phyloP scores from a whole-genome alignment of 352 stramenopile genomes.

The Globisporangium sylvaticum region DNA sequence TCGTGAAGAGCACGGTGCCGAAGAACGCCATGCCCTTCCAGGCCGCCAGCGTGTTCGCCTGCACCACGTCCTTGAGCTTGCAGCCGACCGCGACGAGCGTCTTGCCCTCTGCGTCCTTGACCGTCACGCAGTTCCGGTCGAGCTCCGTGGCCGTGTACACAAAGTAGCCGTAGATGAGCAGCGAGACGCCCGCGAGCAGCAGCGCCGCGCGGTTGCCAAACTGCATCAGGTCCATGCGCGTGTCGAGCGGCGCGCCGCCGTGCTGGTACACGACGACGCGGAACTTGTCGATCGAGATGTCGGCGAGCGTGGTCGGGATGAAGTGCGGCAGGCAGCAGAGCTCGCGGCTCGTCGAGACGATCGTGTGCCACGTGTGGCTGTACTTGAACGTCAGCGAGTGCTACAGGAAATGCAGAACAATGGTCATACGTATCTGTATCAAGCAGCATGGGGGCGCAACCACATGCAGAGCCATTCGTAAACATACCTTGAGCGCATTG shows the following conservation, averaged over 20 bases:
- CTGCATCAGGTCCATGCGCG: constrained; percentile 50
- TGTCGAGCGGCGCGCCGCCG: constrained; percentile 44
- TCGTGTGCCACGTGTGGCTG: constrained; percentile 68
- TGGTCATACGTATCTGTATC: no score
- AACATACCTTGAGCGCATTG: constrained; percentile 51
- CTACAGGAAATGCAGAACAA: constrained; percentile 16
- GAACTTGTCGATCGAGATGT: constrained; percentile 50
- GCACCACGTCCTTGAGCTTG: constrained; percentile 35
- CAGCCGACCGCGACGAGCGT: constrained; percentile 34
- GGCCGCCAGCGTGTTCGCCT: constrained; percentile 33
- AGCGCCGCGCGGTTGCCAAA: constrained; percentile 57
- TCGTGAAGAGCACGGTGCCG: constrained; percentile 52
- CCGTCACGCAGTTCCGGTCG: constrained; percentile 32
- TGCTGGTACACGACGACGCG: constrained; percentile 74
- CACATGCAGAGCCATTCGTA: background rate
- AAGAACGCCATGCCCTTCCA: constrained; percentile 59
- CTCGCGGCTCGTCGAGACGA: constrained; percentile 49
- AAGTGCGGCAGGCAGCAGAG: constrained; percentile 55
- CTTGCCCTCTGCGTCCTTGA: constrained; percentile 14
- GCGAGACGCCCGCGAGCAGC: constrained; percentile 53
- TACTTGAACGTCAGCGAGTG: constrained; percentile 59
- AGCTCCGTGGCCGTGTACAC: constrained; percentile 42
- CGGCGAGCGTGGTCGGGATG: constrained; percentile 34
- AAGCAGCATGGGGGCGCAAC: background rate
- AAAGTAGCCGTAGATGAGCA: constrained; percentile 61